Base-by-base conservation (phyloP, 73 alveolate species). In the Paramecium tetraurelia region DNA sequence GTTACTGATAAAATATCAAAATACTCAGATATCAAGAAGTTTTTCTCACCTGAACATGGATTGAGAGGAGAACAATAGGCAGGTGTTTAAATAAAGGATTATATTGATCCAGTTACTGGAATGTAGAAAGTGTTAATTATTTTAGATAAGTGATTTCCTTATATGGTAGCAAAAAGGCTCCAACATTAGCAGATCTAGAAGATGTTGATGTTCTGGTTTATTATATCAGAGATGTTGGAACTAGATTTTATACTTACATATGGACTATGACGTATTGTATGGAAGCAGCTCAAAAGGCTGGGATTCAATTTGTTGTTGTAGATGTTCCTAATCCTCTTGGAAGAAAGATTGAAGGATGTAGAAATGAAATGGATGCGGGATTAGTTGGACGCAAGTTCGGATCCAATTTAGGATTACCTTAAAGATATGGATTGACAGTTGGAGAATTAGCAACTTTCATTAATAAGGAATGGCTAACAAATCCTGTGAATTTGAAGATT, bases 321-420 rank as follows among this genome's bases (percentile, higher is more conserved):
- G 90, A 80, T 48, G 90, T 80, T 14, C 90, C 90, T 21, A 80
- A 80, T 48, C 90, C 90, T 43, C 48, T 77, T 21, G 93, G 93
- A 53, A 58, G 87, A 71, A 63, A 11, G 20, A 53, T 89, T 16
- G 86, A 89, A 89, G 94, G 94, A 44, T 89, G 94, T 59, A 77
- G 92, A 46, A 77, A 70, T 89, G 94, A 89, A 71, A 89, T 89
- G 76, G 94, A 89, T 70, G 89, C 94, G 12, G 94, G 94, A 18
- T 71, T 70, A 22, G 75, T 89, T 63, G 94, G 94, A 12, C 69
- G 69, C 69, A 53, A 48, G 22, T 48, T 48, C 33, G 93, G 50
- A 41, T 33, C 71, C 7, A 70, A 70, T 48, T 89, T 89, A 44
- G 87, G 92, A 20, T 41, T 89, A 0, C 94, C 94, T 14, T 70